Base-by-base conservation (phyloP, 768 basidiomycete species). In the Nidula microcarpa region DNA sequence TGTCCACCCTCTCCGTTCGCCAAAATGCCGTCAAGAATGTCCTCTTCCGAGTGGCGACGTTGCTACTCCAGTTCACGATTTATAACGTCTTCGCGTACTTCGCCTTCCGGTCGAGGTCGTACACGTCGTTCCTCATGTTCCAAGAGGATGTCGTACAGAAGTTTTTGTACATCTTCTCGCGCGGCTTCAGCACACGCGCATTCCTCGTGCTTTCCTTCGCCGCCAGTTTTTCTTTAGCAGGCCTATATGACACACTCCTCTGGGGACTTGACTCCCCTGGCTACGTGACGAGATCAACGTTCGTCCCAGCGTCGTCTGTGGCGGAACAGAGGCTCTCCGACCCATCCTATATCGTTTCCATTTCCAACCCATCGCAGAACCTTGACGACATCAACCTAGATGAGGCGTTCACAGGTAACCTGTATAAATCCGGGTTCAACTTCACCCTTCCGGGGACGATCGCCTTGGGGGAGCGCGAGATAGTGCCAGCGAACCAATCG, bases 101-200 rank as follows among this genome's bases (percentile, higher is more conserved):
- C 6, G 55, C 62, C 4, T 57, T 55, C 47, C 53, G 41, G 35
- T 47, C 18, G 13, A 49, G 33, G 6, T 58, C 53, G 30, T 62
- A 62, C 33, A 62, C 55, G 33, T 57, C 62, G 9, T 62, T 54
- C 49, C 52, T 62, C 33, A 62, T 62, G 59, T 62, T 62, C 47
- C 53, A 53, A 16, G 61, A 62, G 33, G 53, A 59, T 34, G 18
- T 55, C 39, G 48, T 59, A 32, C 59, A 62, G 45, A 53, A 56
- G 37, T 16, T 36, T 9, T 50, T 60, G 16, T 62, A 53, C 23
- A 35, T 54, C 35, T 10, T 48, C 8, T 60, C 55, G n/a, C 50
- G 55, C 9, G 33, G 23, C n/a, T 50, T 57, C 34, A 52, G 51
- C 18, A 11, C 48, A 18, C 54, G 55, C 16, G 55, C 60, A 5